Evolutionary conservation across 306 rosid genomes (phyloP).

Genomic region (Pterocarpus santalinus): DNA sequence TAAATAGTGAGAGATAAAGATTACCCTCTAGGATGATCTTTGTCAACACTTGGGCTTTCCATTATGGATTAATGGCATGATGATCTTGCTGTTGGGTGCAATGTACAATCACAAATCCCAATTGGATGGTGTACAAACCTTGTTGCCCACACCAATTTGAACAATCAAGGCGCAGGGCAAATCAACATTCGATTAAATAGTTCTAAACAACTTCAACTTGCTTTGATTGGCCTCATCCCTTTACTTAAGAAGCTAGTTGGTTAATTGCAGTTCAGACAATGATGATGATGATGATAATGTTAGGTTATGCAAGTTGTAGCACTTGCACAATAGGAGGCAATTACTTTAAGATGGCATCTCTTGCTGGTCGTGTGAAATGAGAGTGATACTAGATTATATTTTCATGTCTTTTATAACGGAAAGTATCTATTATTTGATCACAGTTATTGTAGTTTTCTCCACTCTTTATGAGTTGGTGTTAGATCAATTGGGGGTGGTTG

Average conservation of each 20-base stretch:
- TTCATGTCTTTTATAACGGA: slow-evolving; percentile 45
- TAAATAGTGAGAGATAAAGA: slow-evolving; percentile 82
- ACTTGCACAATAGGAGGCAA: slow-evolving; percentile 54
- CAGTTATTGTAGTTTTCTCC: slow-evolving; percentile 46
- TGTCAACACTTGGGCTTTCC: slow-evolving; percentile 85
- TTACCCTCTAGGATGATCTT: slow-evolving; percentile 84
- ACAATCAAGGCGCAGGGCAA: slow-evolving; percentile 95
- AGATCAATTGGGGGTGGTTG: too few relatives aligned
- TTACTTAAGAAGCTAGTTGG: slow-evolving; percentile 66
- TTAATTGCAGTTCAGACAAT: slow-evolving; percentile 68
- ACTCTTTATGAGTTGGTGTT: too few relatives aligned
- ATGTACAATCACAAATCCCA: slow-evolving; percentile 90
- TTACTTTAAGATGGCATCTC: slow-evolving; percentile 35
- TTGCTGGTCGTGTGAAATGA: slow-evolving; percentile 46
- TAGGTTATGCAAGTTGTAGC: slow-evolving; percentile 50
- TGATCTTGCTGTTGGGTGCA: slow-evolving; percentile 94
- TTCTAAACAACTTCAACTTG: slow-evolving; percentile 93
- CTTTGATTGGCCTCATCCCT: slow-evolving; percentile 79
- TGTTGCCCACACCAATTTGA: slow-evolving; percentile 81
- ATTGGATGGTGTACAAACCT: slow-evolving; percentile 80
- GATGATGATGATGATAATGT: slow-evolving; percentile 42
- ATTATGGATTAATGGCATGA: slow-evolving; percentile 97
- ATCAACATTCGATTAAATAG: slow-evolving; percentile 85
- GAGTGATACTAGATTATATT: slow-evolving; percentile 51
- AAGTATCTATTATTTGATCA: slow-evolving; percentile 46